Evolutionary conservation across 2,329 filamentous ascomycete genomes (phyloP).

Genomic region (Claviceps fusiformis): DNA sequence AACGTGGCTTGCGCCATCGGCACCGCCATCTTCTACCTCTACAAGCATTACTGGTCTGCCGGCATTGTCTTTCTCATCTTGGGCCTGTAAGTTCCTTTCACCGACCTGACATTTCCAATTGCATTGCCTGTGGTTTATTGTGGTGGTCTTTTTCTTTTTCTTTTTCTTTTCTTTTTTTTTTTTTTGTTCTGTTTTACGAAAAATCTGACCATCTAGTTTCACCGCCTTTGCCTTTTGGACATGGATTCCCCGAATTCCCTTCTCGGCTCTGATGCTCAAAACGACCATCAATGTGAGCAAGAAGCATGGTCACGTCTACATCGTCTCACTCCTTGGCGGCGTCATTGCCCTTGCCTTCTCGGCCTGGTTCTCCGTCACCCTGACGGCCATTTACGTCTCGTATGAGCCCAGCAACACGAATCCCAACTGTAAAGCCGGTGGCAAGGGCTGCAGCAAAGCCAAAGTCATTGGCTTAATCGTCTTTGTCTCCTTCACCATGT

Average conservation of each 20-base stretch:
- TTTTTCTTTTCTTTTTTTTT: too few species aligned
- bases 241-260: conserved; percentile 85
- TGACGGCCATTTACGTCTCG: conserved; percentile 75
- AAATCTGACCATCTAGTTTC: conserved; percentile 2
- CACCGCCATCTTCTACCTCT: conserved; percentile 77
- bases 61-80: conserved; percentile 83
- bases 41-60: conserved; percentile 61
- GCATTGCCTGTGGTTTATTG: too few species aligned
- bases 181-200: too few species aligned
- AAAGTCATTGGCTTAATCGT: conserved; percentile 75
- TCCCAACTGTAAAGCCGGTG: conserved; percentile 33
- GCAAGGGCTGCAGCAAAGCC: conserved; percentile 53
- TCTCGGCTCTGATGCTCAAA: conserved; percentile 79
- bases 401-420: conserved; percentile 53
- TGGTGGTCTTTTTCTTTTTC: too few species aligned
- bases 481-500: conserved; percentile 82
- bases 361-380: conserved; percentile 75
- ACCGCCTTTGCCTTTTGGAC: conserved; percentile 47
- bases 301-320: conserved; percentile 70
- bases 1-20: conserved; percentile 77
- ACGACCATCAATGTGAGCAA: conserved; percentile 77
- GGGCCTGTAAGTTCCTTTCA: conserved; percentile 5
- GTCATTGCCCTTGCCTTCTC: conserved; percentile 61
- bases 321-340: conserved; percentile 75
- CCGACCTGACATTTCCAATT: too few species aligned